Percentiles rank a stretch among this genome's conserved stretches.
phyloP scores from a whole-genome alignment of 169 alveolate species.

The Plasmodium falciparum region DNA sequence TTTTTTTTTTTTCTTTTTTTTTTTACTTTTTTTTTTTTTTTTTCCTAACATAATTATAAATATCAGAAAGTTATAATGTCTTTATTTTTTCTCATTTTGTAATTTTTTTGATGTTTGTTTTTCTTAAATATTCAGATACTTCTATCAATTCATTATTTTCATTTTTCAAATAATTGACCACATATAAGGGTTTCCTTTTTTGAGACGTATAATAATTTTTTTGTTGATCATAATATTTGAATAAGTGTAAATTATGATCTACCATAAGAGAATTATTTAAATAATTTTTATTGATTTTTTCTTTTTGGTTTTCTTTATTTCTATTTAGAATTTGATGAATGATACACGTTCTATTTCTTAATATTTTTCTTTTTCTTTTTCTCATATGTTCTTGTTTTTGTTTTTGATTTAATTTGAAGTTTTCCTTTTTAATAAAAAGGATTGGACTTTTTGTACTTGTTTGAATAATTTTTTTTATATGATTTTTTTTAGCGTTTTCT shows the following conservation, averaged over 20 bases:
- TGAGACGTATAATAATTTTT: not conserved
- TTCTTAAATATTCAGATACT: constrained; percentile 22
- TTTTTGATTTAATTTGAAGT: not conserved
- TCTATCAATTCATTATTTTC: constrained; percentile 43
- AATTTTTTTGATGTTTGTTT: constrained; percentile 13
- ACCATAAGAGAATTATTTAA: not conserved
- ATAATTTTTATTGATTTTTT: not conserved
- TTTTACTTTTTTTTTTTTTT: too few relatives aligned
- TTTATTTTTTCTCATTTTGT: not conserved
- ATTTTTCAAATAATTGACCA: constrained; percentile 39
- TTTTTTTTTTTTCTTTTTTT: too few relatives aligned
- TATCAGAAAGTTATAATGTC: not conserved
- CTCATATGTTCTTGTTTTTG: not conserved
- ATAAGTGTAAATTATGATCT: constrained; percentile 3
- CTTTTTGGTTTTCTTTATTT: not conserved
- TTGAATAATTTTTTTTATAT: not conserved
- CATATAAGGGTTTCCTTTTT: constrained; percentile 31
- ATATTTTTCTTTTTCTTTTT: not conserved
- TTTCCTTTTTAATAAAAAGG: too few relatives aligned
- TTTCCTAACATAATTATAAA: too few relatives aligned
- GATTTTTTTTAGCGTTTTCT: not conserved
- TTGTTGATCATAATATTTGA: not conserved
- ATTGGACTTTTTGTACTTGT: too few relatives aligned
- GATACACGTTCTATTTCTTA: not conserved
- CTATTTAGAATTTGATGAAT: not conserved